A percentile compares a stretch with the other conserved stretches of the same genome.
Conservation (phyloP, 495 filamentous ascomycete species). For the Aspergillus steynii region DNA sequence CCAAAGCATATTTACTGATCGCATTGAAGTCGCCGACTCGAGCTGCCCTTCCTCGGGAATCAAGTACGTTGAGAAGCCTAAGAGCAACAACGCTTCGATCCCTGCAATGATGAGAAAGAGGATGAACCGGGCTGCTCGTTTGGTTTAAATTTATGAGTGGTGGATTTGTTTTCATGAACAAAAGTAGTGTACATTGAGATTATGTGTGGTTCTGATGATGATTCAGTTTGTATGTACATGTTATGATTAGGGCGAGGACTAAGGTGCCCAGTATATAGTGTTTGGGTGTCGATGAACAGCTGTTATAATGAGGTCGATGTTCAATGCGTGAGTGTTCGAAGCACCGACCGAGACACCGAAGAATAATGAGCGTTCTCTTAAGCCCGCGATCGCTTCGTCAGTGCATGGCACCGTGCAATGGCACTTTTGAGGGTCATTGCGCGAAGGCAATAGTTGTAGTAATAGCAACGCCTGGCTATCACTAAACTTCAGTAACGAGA, state of each 20-base stretch:
- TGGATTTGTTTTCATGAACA: neutral
- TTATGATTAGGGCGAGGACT: constrained; percentile 2
- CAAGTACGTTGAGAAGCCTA: constrained; percentile 59
- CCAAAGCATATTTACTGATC: constrained; percentile 1
- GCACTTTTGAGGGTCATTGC: neutral
- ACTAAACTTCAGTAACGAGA: neutral
- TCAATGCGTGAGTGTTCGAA: neutral
- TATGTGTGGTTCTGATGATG: constrained; percentile 3
- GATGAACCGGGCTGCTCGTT: constrained; percentile 1
- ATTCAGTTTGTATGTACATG: neutral
- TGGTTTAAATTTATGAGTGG: neutral
- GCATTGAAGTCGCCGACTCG: constrained; percentile 47
- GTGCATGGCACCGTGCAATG: neutral
- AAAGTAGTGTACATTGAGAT: neutral
- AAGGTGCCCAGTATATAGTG: neutral
- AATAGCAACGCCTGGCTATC: neutral
- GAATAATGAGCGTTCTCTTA: neutral
- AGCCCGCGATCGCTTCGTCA: neutral
- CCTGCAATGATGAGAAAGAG: neutral
- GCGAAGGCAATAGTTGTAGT: neutral
- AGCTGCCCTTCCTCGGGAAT: constrained; percentile 57
- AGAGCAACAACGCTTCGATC: constrained; percentile 9
- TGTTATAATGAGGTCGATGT: neutral
- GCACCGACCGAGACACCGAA: neutral
- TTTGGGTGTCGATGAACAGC: neutral